Percentiles rank a stretch among this genome's conserved stretches.
Conservation (phyloP, 345 rosid species). For the Capsella bursapastoris region DNA sequence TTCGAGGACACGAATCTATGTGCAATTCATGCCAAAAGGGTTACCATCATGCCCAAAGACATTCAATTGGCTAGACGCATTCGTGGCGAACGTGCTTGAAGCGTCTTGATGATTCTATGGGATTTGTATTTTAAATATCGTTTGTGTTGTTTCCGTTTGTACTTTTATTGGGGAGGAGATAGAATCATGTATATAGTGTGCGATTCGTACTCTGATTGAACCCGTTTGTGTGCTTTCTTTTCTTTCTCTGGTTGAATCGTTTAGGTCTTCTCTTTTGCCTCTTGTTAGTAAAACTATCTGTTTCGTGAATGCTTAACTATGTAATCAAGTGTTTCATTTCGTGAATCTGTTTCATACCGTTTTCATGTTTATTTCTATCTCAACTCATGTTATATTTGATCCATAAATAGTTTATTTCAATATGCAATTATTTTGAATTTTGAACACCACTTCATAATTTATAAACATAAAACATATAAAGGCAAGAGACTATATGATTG, state of each 20-base stretch:
- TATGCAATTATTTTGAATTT: no score
- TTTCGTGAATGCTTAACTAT: neutral
- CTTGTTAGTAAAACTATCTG: neutral
- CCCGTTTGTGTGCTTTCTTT: neutral
- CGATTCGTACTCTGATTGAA: neutral
- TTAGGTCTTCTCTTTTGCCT: neutral
- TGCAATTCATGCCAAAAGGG: constrained; percentile 70
- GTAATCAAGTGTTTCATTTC: neutral
- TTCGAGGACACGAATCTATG: constrained; percentile 73
- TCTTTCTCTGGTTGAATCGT: neutral
- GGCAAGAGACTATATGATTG: no score
- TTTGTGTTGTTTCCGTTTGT: neutral
- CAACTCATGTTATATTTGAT: no score
- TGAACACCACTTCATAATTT: no score
- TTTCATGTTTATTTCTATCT: neutral
- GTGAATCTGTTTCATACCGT: neutral
- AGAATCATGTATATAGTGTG: neutral
- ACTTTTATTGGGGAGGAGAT: neutral
- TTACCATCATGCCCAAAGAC: constrained; percentile 74
- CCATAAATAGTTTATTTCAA: no score
- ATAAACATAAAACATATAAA: no score
- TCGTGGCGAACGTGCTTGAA: constrained; percentile 70
- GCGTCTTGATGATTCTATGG: neutral
- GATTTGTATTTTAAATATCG: neutral
- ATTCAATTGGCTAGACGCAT: constrained; percentile 68